Base-by-base conservation (phyloP, 2,329 filamentous ascomycete genomes). In the Ophiosphaerella korrae region DNA sequence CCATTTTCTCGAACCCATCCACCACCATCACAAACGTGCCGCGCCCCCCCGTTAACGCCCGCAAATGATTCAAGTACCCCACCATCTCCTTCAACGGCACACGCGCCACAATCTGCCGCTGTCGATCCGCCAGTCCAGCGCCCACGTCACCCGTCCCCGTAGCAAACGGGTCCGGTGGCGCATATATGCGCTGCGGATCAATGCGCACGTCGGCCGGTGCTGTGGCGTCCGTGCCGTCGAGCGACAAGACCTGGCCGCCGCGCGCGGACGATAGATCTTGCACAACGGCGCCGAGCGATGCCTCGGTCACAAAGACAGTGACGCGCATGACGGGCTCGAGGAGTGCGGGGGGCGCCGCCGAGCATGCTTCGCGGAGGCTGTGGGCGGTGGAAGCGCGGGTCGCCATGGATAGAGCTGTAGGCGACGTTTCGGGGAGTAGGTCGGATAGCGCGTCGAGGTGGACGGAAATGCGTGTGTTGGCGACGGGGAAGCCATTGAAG, bases 71-170 rank as follows among this genome's bases (percentile, higher is more conserved):
- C 62, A 97, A 80, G 73, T 97, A 99, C 36, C 93, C 90, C 32
- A 97, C 87, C 90, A 97, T 97, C 75, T 97, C 93, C 75, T 94
- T 95, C 64, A 97, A 80, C 29, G 94, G 94, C 24, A 97, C 93
- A 64, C 89, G 86, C 18, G 92, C 94, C 9, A 88, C 86, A 60
- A 99, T 90, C 50, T 85, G 83, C 29, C 80, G 73, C 63, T 72
- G 62, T 40, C 62, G 52, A 60, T 68, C 53, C 61, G 52, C 56
- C 2, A 58, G 32, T 5, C 55, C 64, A 8, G 45, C 55, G 1
- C 56, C 54, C 31, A 60, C 35, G 3, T 64, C 57, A 1, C 59
- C 63, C 0, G 58, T 60, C 0, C 63, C 64, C 1, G 52, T 72
- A 77, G 78, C 70, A 78, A 93, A 97, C 1, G 92, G 92, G 70